Evolutionary conservation across 176 grass and related monocot genomes (phyloP).

Genomic region (Avena sativa): DNA sequence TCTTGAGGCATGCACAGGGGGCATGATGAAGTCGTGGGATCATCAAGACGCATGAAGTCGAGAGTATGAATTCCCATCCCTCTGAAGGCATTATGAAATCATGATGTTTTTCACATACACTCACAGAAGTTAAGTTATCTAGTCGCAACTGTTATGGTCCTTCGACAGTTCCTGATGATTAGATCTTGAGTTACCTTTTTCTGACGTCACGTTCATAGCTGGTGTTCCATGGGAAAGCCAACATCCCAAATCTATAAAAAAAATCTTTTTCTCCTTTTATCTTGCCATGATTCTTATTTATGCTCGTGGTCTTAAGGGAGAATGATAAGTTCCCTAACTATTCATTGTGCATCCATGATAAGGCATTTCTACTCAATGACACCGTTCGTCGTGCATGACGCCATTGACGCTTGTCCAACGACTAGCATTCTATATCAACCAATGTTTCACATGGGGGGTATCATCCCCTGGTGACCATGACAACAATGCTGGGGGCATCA

Average conservation of each 20-base stretch:
- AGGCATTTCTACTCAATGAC: too few relatives aligned
- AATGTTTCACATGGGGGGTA: neutral
- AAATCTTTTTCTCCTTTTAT: neutral
- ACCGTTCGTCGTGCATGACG: too few relatives aligned
- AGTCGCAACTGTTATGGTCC: neutral
- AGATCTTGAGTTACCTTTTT: neutral
- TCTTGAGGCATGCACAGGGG: neutral
- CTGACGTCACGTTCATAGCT: neutral
- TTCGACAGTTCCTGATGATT: too few relatives aligned
- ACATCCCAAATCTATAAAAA: neutral
- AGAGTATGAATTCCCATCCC: neutral
- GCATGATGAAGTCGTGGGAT: neutral
- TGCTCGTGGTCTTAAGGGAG: too few relatives aligned
- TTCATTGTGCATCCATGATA: neutral
- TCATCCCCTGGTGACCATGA: too few relatives aligned
- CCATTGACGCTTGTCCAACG: too few relatives aligned
- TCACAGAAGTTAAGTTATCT: neutral
- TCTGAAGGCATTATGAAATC: neutral
- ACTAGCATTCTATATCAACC: too few relatives aligned
- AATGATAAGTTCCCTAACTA: too few relatives aligned
- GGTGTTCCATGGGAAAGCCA: neutral
- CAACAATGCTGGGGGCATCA: too few relatives aligned
- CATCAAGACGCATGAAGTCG: neutral
- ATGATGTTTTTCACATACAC: neutral
- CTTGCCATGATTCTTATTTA: neutral